Evolutionary conservation across 805 yeast genomes (phyloP), one percentile per base, ranked within the genome.

Genomic region (Candida oleophila): DNA sequence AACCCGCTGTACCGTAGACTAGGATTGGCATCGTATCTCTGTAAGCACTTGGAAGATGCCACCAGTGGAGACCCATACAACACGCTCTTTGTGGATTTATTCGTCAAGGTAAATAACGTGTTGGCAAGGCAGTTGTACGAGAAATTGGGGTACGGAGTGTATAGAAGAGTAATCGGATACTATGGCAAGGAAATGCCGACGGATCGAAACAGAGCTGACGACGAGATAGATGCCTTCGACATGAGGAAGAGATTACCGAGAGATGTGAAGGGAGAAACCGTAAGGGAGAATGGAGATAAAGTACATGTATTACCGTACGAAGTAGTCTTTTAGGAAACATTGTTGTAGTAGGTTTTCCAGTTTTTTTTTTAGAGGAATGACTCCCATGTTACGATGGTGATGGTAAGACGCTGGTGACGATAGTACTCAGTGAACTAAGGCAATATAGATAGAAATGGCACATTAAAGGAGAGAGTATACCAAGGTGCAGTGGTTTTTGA

Each of bases 41-140:
- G 97, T 58, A 70, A 78, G 41, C 81, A 87, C 49, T 68, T 94
- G 38, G 90, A 86, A 56, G 76, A 80, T 38, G 77, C 84, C 40
- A 87, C 96, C 0, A 75, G 80, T n/a, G 77, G 72, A n/a, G 68
- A 75, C 21, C 92, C 95, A 0, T 85, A 87, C 55, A 75, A 86
- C 53, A 85, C 91, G 4, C 83, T 87, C 54, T 94, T 92, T 62
- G 80, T 91, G 53, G 99, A 94, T 60, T 75, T 94, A 40, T 94
- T 90, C 65, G 99, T 94, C 37, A 85, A 90, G 55, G 89, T 94
- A 34, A 86, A 90, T 35, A 94, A 94, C 61, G 62, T 64, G 3
- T 69, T 90, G 46, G 99, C 97, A 0, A 79, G 89, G 1, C 83
- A 80, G 42, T 68, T 94, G 57, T 94, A 94, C 62, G 92, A 89